A percentile compares a stretch with the other conserved stretches of the same genome.
Conservation (phyloP, 2,329 filamentous ascomycete species). For the Alternaria atra region DNA sequence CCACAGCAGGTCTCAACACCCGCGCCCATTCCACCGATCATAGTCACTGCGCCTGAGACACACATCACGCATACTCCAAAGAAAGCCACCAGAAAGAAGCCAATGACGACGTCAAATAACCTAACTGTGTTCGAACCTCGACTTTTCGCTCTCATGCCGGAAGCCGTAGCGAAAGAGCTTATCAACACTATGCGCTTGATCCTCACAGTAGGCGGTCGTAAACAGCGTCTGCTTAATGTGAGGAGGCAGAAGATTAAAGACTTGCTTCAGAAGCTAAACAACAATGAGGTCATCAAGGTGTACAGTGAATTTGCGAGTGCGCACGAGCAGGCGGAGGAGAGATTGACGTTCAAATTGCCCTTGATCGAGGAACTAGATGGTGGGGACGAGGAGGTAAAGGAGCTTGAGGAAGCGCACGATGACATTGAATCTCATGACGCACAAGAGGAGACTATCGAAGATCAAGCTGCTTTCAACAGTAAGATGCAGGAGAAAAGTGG, state of each 20-base stretch:
- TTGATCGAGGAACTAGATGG: neutral
- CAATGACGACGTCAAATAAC: neutral
- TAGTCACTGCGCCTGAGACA: neutral
- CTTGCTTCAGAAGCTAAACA: neutral
- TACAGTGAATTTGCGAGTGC: conserved; percentile 1
- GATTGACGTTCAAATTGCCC: conserved; percentile 11
- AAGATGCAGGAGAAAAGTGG: neutral
- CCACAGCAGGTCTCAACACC: neutral
- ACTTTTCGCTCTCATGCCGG: neutral
- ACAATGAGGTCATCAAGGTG: neutral
- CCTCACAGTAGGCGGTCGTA: neutral
- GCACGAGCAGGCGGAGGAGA: neutral
- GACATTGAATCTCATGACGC: neutral
- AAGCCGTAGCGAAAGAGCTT: neutral
- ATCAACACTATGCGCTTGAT: conserved; percentile 2
- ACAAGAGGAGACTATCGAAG: rapidly evolving
- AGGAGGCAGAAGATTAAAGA: neutral
- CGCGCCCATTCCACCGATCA: neutral
- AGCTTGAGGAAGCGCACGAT: neutral
- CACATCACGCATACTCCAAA: neutral
- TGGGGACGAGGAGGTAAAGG: neutral
- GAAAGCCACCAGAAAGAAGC: neutral
- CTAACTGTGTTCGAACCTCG: neutral
- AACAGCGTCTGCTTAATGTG: neutral
- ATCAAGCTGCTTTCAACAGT: neutral